Evolutionary conservation across 2,329 filamentous ascomycete genomes (phyloP).

Genomic region (Fusarium clavum): DNA sequence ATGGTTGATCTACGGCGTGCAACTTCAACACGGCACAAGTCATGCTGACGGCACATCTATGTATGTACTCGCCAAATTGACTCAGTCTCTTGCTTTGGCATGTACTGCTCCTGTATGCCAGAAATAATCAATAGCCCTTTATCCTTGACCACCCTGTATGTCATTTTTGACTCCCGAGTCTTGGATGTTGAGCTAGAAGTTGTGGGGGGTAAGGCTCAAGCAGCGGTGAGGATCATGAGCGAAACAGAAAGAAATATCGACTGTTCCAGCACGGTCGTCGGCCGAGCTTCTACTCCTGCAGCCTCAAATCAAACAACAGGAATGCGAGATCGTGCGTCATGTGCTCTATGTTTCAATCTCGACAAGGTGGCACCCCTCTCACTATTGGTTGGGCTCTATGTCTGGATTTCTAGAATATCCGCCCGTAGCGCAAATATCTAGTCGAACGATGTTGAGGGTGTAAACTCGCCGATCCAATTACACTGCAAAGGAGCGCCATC

Average conservation of each 20-base stretch:
- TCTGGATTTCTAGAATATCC: conserved; percentile 51
- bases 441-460: conserved; percentile 39
- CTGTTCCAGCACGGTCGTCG: conserved; percentile 36
- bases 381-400: conserved; percentile 43
- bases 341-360: conserved; percentile 41
- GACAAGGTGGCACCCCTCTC: conserved; percentile 24
- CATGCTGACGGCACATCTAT: conserved; percentile 8
- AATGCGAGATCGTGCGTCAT: conserved; percentile 44
- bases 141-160: conserved; percentile 28
- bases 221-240: conserved; percentile 43
- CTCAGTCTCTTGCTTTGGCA: conserved; percentile 5
- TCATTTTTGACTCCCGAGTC: conserved; percentile 33
- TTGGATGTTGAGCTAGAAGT: conserved; percentile 15
- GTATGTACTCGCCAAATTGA: conserved; percentile 3
- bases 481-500: conserved; percentile 30
- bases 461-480: conserved; percentile 30
- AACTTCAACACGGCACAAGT: not conserved
- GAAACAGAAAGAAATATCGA: conserved; percentile 35
- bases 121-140: conserved; percentile 14
- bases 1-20: conserved; percentile 20
- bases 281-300: conserved; percentile 35
- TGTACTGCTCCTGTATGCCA: conserved; percentile 24
- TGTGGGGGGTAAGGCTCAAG: conserved; percentile 34
- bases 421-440: conserved; percentile 48
- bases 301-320: conserved; percentile 31